Evolutionary conservation across 2,329 filamentous ascomycete genomes (phyloP).

Genomic region (Ophiocordyceps robertsii): DNA sequence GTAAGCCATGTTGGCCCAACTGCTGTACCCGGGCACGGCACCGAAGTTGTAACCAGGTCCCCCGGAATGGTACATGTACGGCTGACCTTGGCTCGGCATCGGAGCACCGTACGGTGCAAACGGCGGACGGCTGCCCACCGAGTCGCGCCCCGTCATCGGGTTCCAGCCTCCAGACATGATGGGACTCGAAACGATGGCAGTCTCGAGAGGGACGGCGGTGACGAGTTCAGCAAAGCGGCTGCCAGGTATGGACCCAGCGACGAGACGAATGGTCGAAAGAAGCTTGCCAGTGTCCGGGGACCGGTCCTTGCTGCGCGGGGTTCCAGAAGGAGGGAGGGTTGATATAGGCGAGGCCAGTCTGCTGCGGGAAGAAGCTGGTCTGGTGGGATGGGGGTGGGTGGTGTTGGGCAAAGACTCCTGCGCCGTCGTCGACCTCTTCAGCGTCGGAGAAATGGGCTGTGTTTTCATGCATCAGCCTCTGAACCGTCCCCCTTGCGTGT

Average conservation of each 20-base stretch:
- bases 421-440: too few relatives aligned
- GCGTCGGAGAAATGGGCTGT: too few relatives aligned
- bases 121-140: slow-evolving; percentile 16
- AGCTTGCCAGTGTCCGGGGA: slow-evolving; percentile 22
- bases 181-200: not conserved
- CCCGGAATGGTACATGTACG: slow-evolving; percentile 23
- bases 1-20: slow-evolving; percentile 14
- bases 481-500: too few relatives aligned
- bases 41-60: slow-evolving; percentile 20
- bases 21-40: slow-evolving; percentile 9
- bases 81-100: slow-evolving; percentile 19
- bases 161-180: slow-evolving; percentile 27
- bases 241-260: slow-evolving; percentile 25
- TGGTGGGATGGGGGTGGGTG: not conserved
- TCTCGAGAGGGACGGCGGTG: not conserved
- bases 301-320: slow-evolving; percentile 14
- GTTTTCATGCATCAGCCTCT: too few relatives aligned
- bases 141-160: slow-evolving; percentile 23
- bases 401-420: too few relatives aligned
- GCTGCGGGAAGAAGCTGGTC: not conserved
- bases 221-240: slow-evolving; percentile 6
- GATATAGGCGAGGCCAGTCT: slow-evolving; percentile 2
- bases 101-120: slow-evolving; percentile 20
- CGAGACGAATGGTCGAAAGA: slow-evolving; percentile 13
- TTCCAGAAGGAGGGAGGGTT: slow-evolving; percentile 12